phyloP scores from a whole-genome alignment of 768 basidiomycete genomes.

The Mycena vitilis region DNA sequence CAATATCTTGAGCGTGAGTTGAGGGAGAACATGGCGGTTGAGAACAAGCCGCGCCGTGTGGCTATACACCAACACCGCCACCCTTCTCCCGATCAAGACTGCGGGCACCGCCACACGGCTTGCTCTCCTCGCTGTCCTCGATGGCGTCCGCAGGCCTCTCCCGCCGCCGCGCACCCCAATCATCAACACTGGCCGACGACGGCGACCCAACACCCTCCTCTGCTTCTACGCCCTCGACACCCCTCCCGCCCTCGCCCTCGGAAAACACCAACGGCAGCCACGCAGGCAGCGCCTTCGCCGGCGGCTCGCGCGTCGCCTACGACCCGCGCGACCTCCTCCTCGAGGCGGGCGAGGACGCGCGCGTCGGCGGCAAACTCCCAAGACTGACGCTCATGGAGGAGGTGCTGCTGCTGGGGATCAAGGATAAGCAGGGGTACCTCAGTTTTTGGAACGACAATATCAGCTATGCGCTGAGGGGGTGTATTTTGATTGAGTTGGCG shows the following conservation, averaged over 20 bases:
- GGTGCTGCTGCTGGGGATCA: conserved; percentile 90
- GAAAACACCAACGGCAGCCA: conserved; percentile 45
- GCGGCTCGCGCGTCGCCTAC: conserved; percentile 55
- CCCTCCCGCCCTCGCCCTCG: neutral
- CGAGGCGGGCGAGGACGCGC: conserved; percentile 55
- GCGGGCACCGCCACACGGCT: too few relatives aligned
- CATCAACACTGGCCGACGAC: too few relatives aligned
- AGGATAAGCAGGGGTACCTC: conserved; percentile 96
- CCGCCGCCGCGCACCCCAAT: too few relatives aligned
- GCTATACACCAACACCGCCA: too few relatives aligned
- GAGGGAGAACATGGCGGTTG: too few relatives aligned
- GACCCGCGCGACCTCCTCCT: conserved; percentile 91
- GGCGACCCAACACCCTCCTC: too few relatives aligned
- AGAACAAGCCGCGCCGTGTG: too few relatives aligned
- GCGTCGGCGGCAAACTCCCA: conserved; percentile 79
- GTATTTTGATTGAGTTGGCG: conserved; percentile 96
- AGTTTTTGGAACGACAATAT: conserved; percentile 99
- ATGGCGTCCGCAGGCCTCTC: too few relatives aligned
- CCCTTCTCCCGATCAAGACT: too few relatives aligned
- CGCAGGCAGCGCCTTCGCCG: conserved; percentile 87
- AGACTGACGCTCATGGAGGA: conserved; percentile 97
- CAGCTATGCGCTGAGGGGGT: conserved; percentile 97
- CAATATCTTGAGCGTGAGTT: too few relatives aligned
- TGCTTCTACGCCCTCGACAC: too few relatives aligned
- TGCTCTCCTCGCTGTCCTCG: too few relatives aligned